phyloP scores from a whole-genome alignment of 1,284 basidiomycete species.

The Lentinula novae-zelandiae region DNA sequence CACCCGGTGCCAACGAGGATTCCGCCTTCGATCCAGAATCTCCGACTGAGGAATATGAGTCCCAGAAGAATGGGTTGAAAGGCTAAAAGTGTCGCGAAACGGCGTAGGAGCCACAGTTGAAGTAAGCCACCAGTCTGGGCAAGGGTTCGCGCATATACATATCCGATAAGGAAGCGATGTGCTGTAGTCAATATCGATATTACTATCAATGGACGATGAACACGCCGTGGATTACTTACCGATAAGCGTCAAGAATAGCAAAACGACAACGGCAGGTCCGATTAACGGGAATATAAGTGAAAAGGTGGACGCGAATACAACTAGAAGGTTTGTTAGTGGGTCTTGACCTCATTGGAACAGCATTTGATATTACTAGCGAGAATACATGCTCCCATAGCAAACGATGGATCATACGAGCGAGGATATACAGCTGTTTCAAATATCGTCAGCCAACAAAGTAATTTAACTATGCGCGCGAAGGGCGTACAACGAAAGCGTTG shows the following conservation, averaged over 20 bases:
- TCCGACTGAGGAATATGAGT: slow-evolving; percentile 61
- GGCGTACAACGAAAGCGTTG: slow-evolving; percentile 51
- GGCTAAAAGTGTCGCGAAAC: slow-evolving; percentile 60
- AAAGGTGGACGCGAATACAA: slow-evolving; percentile 71
- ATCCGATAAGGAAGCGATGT: slow-evolving; percentile 71
- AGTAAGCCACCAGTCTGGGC: slow-evolving; percentile 70
- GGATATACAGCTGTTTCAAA: slow-evolving; percentile 63
- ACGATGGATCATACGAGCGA: slow-evolving; percentile 64
- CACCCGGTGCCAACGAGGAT: slow-evolving; percentile 54
- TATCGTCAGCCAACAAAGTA: background rate
- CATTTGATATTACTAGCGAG: slow-evolving; percentile 35
- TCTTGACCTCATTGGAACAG: background rate
- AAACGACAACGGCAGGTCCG: slow-evolving; percentile 61
- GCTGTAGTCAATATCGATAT: slow-evolving; percentile 34
- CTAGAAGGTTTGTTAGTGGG: background rate
- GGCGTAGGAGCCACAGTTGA: slow-evolving; percentile 71
- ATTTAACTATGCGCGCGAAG: background rate
- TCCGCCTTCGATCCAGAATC: slow-evolving; percentile 69
- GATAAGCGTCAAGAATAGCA: slow-evolving; percentile 66
- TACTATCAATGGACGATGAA: background rate
- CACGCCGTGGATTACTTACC: slow-evolving; percentile 38
- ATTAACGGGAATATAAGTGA: slow-evolving; percentile 75
- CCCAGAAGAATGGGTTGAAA: slow-evolving; percentile 75
- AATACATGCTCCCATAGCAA: slow-evolving; percentile 61
- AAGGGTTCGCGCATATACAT: slow-evolving; percentile 67